phyloP scores from a whole-genome alignment of 345 rosid species.

The Eucalyptus erythrocorys region DNA sequence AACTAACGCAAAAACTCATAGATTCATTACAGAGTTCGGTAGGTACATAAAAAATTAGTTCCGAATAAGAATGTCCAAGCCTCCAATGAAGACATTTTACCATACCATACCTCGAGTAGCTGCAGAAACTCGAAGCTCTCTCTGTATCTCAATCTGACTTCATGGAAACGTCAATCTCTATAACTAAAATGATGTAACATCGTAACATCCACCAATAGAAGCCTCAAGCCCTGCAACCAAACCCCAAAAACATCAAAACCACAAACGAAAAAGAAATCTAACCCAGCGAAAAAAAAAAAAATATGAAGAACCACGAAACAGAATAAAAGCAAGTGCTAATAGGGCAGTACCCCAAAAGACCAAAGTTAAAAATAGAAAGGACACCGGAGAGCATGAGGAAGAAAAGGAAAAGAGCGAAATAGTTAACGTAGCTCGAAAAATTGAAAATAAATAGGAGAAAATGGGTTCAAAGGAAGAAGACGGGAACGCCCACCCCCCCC shows the following conservation, averaged over 20 bases:
- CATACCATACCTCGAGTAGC: background rate
- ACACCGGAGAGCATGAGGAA: background rate
- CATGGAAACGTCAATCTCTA: slow-evolving; percentile 2
- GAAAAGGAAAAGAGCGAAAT: background rate
- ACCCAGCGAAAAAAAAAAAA: background rate
- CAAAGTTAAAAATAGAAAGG: background rate
- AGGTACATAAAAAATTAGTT: background rate
- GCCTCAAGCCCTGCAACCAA: background rate
- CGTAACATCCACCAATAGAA: background rate
- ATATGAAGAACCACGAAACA: background rate
- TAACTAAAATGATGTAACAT: background rate
- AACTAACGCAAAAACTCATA: background rate
- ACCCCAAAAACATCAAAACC: background rate
- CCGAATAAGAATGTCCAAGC: background rate
- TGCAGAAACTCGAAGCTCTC: background rate
- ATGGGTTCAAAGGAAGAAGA: background rate
- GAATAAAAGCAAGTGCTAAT: background rate
- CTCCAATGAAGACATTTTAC: background rate
- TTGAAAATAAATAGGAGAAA: background rate
- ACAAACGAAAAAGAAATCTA: background rate
- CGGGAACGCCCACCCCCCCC: too few relatives aligned
- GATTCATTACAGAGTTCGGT: background rate
- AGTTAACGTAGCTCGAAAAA: background rate
- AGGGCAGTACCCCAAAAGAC: background rate
- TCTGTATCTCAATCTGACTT: background rate